A percentile compares a stretch with the other conserved stretches of the same genome.
These are phyloP conservation scores for Laburnicola sp. DNA, from an alignment of 2,329 filamentous ascomycete genomes.

Conservation along the genomic window DNA sequence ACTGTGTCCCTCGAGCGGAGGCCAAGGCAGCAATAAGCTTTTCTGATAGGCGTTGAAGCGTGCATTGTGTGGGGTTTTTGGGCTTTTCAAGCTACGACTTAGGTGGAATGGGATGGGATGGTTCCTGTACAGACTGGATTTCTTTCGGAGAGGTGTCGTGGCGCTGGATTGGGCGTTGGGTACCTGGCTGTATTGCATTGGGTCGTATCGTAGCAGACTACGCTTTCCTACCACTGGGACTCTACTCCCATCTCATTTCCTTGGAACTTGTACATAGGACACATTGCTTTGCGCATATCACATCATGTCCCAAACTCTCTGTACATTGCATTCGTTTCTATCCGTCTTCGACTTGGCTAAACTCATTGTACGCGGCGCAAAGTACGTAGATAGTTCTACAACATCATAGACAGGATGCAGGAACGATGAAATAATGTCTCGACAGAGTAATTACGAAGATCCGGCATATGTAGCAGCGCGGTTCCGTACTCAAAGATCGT, in stretches of 20 bases:
- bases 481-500: conserved; percentile 48
- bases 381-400: too few relatives aligned
- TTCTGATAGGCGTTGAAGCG: conserved; percentile 7
- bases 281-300: background rate
- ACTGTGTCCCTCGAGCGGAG: background rate
- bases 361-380: too few relatives aligned
- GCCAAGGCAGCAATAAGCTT: background rate
- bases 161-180: too few relatives aligned
- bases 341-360: too few relatives aligned
- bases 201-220: too few relatives aligned
- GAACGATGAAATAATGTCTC: conserved; percentile 28
- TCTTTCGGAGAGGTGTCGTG: too few relatives aligned
- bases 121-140: background rate
- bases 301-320: background rate
- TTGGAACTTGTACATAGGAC: background rate
- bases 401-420: background rate
- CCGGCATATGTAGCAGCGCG: conserved; percentile 34
- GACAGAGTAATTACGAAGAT: conserved; percentile 47
- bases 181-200: too few relatives aligned
- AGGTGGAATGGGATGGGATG: background rate
- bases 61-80: conserved; percentile 1
- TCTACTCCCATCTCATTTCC: background rate
- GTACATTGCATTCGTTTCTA: too few relatives aligned
- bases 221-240: background rate
- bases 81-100: background rate